These are phyloP conservation scores for Cytospora piceicola DNA, from an alignment of 2,329 filamentous ascomycete genomes.

Conservation along the genomic window DNA sequence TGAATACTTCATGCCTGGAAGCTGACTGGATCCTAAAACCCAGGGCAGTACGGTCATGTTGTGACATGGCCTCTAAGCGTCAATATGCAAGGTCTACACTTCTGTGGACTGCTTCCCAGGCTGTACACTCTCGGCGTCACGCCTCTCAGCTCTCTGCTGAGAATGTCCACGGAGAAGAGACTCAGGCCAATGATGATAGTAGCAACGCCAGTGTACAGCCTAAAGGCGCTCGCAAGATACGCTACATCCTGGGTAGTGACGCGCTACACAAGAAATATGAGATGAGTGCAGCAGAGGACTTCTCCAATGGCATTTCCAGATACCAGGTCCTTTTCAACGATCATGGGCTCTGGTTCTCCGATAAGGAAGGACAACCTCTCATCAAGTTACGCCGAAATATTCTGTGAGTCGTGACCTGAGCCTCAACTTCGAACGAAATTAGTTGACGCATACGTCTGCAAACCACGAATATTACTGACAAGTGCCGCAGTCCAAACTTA, in stretches of 20 bases:
- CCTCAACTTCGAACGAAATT: background rate
- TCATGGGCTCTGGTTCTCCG: background rate
- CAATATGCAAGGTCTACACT: background rate
- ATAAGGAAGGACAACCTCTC: background rate
- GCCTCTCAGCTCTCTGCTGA: conserved; percentile 10
- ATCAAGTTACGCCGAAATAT: background rate
- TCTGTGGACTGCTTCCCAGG: background rate
- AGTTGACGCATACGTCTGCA: background rate
- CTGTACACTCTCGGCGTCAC: background rate
- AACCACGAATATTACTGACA: background rate
- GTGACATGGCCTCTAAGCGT: conserved; percentile 5
- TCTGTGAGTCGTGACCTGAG: background rate
- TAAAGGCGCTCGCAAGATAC: background rate
- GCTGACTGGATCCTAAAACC: background rate
- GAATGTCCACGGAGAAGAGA: background rate
- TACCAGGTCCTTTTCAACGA: background rate
- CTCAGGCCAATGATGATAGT: background rate
- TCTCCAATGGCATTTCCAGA: background rate
- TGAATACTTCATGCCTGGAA: background rate
- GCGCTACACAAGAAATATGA: background rate
- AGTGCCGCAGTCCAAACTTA: conserved; percentile 6
- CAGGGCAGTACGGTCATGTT: background rate
- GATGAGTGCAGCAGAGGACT: background rate
- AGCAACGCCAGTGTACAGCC: background rate
- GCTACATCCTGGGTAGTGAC: background rate